phyloP scores from a whole-genome alignment of 139 green algal genomes.

The Zygnema cylindricum region DNA sequence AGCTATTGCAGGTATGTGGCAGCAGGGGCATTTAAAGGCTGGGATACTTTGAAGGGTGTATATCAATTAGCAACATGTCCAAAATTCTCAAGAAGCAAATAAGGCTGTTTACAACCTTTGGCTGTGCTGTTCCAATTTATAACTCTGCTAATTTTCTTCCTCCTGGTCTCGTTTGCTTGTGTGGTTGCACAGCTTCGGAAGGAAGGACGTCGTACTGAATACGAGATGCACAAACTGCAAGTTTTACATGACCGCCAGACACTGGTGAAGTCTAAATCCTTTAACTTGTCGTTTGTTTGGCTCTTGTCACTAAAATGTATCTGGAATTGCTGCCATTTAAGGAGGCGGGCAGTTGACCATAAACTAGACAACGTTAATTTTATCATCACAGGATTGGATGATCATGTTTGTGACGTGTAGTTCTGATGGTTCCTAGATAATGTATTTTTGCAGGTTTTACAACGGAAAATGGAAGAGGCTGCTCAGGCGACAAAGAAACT shows the following conservation, averaged over 20 bases:
- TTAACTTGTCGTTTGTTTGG: too few relatives aligned
- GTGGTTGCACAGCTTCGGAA: constrained; percentile 63
- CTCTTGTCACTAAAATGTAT: too few relatives aligned
- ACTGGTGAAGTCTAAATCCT: constrained; percentile 16
- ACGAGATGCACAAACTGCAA: constrained; percentile 75
- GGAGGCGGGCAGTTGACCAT: too few relatives aligned
- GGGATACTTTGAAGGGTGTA: background rate
- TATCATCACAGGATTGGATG: too few relatives aligned
- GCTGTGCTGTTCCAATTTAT: too few relatives aligned
- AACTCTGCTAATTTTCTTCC: too few relatives aligned
- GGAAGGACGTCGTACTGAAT: constrained; percentile 62
- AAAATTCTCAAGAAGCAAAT: too few relatives aligned
- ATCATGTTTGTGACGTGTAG: too few relatives aligned
- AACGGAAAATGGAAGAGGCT: constrained; percentile 90
- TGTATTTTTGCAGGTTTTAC: constrained; percentile 77
- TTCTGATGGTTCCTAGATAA: too few relatives aligned
- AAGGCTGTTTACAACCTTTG: too few relatives aligned
- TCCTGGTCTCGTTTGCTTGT: background rate
- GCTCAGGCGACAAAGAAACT: constrained; percentile 78
- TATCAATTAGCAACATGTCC: background rate
- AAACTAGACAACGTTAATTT: too few relatives aligned
- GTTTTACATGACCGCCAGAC: constrained; percentile 79
- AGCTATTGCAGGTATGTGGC: constrained; percentile 66
- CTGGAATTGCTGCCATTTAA: too few relatives aligned
- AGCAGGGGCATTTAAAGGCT: background rate